Conservation (phyloP, 768 basidiomycete species). For the Xerocomellus dryophilus region DNA sequence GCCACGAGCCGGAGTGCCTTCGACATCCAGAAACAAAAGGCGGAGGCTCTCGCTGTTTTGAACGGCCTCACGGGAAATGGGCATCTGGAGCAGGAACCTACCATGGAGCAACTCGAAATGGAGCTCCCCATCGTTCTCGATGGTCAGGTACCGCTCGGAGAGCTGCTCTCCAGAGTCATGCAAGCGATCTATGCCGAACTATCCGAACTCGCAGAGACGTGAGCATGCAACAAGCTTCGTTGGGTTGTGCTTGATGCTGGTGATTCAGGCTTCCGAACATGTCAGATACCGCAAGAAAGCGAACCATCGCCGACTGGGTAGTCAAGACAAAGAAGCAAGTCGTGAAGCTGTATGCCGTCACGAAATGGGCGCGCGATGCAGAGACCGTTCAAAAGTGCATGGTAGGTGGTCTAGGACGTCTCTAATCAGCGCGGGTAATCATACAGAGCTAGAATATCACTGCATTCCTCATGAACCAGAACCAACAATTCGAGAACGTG, state of each 20-base stretch:
- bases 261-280: slow-evolving; percentile 66
- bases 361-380: slow-evolving; percentile 85
- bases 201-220: slow-evolving; percentile 85
- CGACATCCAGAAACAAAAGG: slow-evolving; percentile 31
- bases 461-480: slow-evolving; percentile 82
- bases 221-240: slow-evolving; percentile 26
- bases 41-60: slow-evolving; percentile 27
- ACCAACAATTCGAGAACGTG: slow-evolving; percentile 74
- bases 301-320: slow-evolving; percentile 82
- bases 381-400: slow-evolving; percentile 84
- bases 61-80: slow-evolving; percentile 34
- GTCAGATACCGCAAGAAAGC: slow-evolving; percentile 78
- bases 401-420: slow-evolving; percentile 39
- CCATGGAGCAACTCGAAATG: slow-evolving; percentile 58
- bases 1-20: slow-evolving; percentile 11
- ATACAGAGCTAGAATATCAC: slow-evolving; percentile 66
- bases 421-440: neutral
- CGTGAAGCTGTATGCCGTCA: slow-evolving; percentile 82
- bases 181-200: slow-evolving; percentile 83
- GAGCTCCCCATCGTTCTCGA: slow-evolving; percentile 74
- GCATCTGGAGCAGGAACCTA: slow-evolving; percentile 36
- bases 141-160: slow-evolving; percentile 70
- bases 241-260: neutral
- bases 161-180: slow-evolving; percentile 70
- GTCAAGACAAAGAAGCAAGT: slow-evolving; percentile 89